Evolutionary conservation across 257 asterid species (phyloP), one percentile per base, ranked within the genome.

Genomic region (Thymus quinquecostatus): DNA sequence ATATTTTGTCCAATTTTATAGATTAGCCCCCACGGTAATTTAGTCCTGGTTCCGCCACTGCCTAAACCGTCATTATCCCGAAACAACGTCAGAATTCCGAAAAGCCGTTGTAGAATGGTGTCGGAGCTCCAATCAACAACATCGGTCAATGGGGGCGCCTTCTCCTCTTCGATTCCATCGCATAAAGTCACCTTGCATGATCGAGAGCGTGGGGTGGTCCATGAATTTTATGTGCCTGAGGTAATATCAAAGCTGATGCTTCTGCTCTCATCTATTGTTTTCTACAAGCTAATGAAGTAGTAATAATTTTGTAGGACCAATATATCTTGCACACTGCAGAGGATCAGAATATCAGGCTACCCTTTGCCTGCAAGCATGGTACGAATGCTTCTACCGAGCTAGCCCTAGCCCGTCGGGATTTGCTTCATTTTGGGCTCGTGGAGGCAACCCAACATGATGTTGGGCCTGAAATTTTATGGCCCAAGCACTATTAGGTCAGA

Each of bases 351-450:
- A 92, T 92, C 74, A 79, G 51, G 51, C 95, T 92, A 44, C 98
- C 97, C 10, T 92, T 92, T 73, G 95, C 98, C 70, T 93, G 98
- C 90, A 89, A 97, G 85, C 96, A 89, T 68, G 98, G 98, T 93
- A 93, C 68, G 98, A 21, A 21, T 21, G 21, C 21, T 21, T 21
- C 21, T 21, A 21, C 21, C 21, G 21, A 21, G 21, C 21, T 21
- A 21, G 21, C 21, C 21, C 21, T 21, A 21, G 21, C 21, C 21
- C 21, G 21, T 21, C 21, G 21, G 21, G 21, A 21, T 21, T 21
- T 21, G 21, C 21, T 21, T 21, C 21, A 21, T 21, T 21, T 21
- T 21, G 21, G 21, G 21, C 21, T 21, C 21, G 21, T 21, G 21
- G 21, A 21, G 21, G 21, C 21, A 21, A 21, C 21, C 21, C 21